Percentiles rank a stretch among this genome's conserved stretches.
Evolutionary conservation across 805 yeast species (phyloP).

Genomic region (Dipodascus geniculatus): DNA sequence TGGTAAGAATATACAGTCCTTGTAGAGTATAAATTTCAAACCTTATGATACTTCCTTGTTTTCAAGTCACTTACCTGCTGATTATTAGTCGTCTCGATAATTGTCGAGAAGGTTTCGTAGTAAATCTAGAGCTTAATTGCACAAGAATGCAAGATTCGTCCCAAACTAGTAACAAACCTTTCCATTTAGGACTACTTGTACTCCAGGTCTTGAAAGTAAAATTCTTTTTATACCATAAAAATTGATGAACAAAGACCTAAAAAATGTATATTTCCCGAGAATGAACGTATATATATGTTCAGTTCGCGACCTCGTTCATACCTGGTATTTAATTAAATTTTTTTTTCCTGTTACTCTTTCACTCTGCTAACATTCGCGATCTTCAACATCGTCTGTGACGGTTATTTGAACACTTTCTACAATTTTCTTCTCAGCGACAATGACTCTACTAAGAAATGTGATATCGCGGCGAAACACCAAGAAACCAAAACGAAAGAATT

Average conservation of each 20-base stretch:
- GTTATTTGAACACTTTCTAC: no score
- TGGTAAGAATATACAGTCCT: no score
- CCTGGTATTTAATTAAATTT: neutral
- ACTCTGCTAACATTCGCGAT: no score
- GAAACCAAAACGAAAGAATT: neutral
- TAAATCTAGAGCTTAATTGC: neutral
- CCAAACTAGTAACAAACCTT: neutral
- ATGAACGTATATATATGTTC: neutral
- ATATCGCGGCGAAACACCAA: neutral
- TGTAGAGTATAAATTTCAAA: neutral
- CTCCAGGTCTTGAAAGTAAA: neutral
- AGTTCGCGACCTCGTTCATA: neutral
- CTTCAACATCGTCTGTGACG: no score
- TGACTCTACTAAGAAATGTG: neutral
- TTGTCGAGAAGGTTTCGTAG: neutral
- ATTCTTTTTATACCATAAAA: neutral
- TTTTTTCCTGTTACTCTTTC: no score
- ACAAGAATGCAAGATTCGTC: neutral
- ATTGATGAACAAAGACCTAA: neutral
- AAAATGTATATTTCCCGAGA: no score
- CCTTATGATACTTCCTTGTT: neutral
- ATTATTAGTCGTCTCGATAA: neutral
- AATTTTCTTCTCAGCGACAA: neutral
- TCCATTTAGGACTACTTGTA: neutral
- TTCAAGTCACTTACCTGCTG: neutral